Conservation (phyloP, 2,329 filamentous ascomycete species). For the Penicillium psychrosexuale region DNA sequence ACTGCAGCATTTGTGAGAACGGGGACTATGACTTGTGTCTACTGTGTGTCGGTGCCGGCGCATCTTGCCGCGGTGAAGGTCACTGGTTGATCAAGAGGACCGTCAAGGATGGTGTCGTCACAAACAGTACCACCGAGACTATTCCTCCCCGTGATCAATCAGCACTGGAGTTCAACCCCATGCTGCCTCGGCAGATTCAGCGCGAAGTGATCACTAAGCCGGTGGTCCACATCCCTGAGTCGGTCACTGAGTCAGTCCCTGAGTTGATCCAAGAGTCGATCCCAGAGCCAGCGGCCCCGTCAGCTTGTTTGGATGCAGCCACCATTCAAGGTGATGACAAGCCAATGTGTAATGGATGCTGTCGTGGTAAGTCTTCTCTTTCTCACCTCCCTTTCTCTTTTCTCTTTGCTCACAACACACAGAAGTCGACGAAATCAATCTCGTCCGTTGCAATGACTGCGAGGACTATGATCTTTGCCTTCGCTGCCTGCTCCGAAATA, state of each 20-base stretch:
- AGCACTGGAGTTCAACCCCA: constrained; percentile 17
- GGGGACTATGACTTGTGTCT: constrained; percentile 94
- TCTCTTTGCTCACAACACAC: constrained; percentile 17
- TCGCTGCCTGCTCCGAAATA: constrained; percentile 68
- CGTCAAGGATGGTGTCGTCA: constrained; percentile 72
- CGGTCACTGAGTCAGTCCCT: constrained; percentile 22
- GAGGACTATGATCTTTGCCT: constrained; percentile 93
- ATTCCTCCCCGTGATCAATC: constrained; percentile 62
- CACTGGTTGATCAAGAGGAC: constrained; percentile 96
- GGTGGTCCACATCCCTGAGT: constrained; percentile 11
- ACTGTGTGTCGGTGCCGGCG: constrained; percentile 69
- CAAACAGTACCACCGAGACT: constrained; percentile 81
- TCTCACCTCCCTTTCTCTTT: neutral
- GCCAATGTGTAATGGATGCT: constrained; percentile 63
- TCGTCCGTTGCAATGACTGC: constrained; percentile 80
- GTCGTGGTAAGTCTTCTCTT: constrained; percentile 50
- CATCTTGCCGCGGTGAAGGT: constrained; percentile 70
- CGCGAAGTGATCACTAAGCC: constrained; percentile 16
- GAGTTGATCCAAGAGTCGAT: constrained; percentile 25
- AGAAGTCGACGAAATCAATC: constrained; percentile 72
- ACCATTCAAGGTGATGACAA: constrained; percentile 20
- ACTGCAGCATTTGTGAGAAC: constrained; percentile 88
- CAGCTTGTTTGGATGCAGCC: constrained; percentile 18
- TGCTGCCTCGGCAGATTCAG: constrained; percentile 6
- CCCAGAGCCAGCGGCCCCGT: constrained; percentile 10